phyloP scores from a whole-genome alignment of 2,329 filamentous ascomycete genomes.

The Neocatenulostroma microsporum region DNA sequence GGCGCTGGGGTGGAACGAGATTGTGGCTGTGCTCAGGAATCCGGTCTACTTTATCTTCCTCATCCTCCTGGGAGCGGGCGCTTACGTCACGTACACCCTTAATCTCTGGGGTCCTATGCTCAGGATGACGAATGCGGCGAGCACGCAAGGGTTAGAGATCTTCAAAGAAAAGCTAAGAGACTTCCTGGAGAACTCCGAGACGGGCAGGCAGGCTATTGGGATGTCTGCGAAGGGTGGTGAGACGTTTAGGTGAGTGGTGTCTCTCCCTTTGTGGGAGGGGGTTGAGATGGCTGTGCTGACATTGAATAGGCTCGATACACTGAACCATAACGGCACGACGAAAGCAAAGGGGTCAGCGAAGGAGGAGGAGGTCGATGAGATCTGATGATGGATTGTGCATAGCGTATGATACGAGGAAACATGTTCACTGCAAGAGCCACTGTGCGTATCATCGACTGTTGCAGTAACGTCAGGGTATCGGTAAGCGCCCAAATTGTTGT shows the following conservation, averaged over 20 bases:
- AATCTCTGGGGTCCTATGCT: conserved; percentile 95
- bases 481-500: too few relatives aligned
- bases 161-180: conserved; percentile 86
- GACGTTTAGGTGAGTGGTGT: too few relatives aligned
- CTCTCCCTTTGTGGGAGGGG: too few relatives aligned
- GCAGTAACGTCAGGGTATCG: too few relatives aligned
- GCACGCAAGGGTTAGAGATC: conserved; percentile 77
- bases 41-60: conserved; percentile 87
- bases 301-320: conserved; percentile 29
- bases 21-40: conserved; percentile 85
- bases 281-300: conserved; percentile 6
- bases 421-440: too few relatives aligned
- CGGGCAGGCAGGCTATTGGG: conserved; percentile 71
- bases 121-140: conserved; percentile 88
- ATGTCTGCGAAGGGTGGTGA: conserved; percentile 54
- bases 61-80: conserved; percentile 64
- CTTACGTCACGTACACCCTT: conserved; percentile 85
- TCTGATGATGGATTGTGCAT: conserved; percentile 16
- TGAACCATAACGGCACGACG: conserved; percentile 39
- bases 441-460: too few relatives aligned
- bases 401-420: too few relatives aligned
- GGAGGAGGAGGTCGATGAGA: conserved; percentile 30
- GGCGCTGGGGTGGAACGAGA: conserved; percentile 97
- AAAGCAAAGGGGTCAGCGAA: conserved; percentile 21
- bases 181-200: conserved; percentile 81